Conservation (phyloP, 1,139 yeast species). For the Candida tunisiensis region DNA sequence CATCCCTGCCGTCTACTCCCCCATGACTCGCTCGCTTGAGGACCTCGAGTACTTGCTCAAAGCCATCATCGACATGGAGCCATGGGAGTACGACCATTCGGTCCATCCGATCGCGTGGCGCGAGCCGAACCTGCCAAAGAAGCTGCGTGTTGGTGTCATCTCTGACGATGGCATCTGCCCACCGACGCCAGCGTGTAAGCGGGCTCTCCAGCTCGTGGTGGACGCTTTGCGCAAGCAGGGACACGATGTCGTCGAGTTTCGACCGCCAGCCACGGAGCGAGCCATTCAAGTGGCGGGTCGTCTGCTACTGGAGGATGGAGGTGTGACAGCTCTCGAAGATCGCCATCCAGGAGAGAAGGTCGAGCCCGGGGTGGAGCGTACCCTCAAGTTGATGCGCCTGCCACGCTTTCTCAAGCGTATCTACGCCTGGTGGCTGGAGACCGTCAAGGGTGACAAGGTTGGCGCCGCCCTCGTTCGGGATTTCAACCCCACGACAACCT, state of each 20-base stretch:
- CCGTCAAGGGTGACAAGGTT: slow-evolving; percentile 19
- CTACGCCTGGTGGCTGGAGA: slow-evolving; percentile 20
- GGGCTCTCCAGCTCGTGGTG: slow-evolving; percentile 33
- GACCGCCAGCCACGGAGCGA: slow-evolving; percentile 26
- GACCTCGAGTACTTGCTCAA: slow-evolving; percentile 51
- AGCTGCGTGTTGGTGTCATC: slow-evolving; percentile 30
- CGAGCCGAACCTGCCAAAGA: slow-evolving; percentile 23
- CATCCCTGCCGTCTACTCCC: slow-evolving; percentile 38
- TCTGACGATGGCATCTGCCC: slow-evolving; percentile 28
- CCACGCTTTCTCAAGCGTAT: slow-evolving; percentile 20
- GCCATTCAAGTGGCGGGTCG: slow-evolving; percentile 20
- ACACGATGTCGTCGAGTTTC: slow-evolving; percentile 45
- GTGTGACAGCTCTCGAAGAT: slow-evolving; percentile 16
- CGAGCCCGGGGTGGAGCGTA: slow-evolving; percentile 22
- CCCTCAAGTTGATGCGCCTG: slow-evolving; percentile 14
- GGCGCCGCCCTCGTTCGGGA: slow-evolving; percentile 24
- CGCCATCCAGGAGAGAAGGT: slow-evolving; percentile 18
- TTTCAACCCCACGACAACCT: slow-evolving; percentile 19
- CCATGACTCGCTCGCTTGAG: slow-evolving; percentile 38
- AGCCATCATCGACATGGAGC: slow-evolving; percentile 35
- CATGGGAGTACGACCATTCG: slow-evolving; percentile 48
- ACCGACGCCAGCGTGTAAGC: slow-evolving; percentile 48
- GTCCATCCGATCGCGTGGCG: slow-evolving; percentile 48
- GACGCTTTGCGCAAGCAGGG: slow-evolving; percentile 35
- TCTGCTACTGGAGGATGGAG: slow-evolving; percentile 19